Base-by-base conservation (phyloP, 495 filamentous ascomycete genomes). In the Penicillium turbatum region DNA sequence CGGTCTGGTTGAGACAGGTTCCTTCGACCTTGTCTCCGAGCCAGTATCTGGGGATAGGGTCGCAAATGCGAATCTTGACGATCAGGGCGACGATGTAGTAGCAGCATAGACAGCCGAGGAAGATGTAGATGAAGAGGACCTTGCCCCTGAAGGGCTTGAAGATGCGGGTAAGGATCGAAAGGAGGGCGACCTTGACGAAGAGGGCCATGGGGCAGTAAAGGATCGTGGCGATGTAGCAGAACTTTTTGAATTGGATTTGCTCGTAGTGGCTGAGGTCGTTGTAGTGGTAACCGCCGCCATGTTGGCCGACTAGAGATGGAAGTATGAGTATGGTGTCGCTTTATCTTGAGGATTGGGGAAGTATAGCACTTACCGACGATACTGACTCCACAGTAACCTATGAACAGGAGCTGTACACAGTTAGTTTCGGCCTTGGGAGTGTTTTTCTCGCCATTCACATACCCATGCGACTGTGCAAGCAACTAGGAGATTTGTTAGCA, bases 161-260 rank as follows among this genome's bases (percentile, higher is more conserved):
- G 54, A 78, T 70, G 35, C 77, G 74, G 19, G 68, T 70, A 6
- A 79, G 59, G 50, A 79, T 76, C 0, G 73, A 63, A 1, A 79
- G 66, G n/a, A 79, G 68, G 40, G 75, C 69, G 48, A 77, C 53
- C 55, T 79, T 79, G 50, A 68, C 64, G 51, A 73, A 64, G 16
- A 77, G 67, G 12, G 72, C 73, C 66, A 72, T 77, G 6, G 77
- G 77, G 21, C 72, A 77, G 60, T 79, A 79, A 40, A 78, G 57
- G 21, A 78, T 61, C 6, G 71, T 76, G 17, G 68, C 68, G 54
- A 72, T 61, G 38, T 74, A 74, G 60, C 64, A 70, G 51, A 67
- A 72, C 61, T 73, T 76, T 43, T 60, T 63, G 52, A 70, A 76
- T 34, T 51, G 38, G 10, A 67, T 55, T 42, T 61, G 27, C 19